These are phyloP conservation scores for Camellia granthamiana DNA, from an alignment of 148 eudicot genomes.

Conservation along the genomic window DNA sequence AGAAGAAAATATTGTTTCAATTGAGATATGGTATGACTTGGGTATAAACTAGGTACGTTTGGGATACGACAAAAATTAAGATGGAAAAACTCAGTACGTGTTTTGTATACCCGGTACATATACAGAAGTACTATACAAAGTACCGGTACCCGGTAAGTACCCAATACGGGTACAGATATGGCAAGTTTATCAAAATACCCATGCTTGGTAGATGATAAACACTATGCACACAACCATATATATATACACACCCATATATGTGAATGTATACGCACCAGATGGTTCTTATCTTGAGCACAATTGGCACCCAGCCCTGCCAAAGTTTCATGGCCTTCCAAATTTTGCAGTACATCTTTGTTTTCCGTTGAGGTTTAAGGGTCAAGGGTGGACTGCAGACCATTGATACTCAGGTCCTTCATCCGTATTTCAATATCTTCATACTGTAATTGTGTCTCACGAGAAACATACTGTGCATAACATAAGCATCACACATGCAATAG, in stretches of 20 bases:
- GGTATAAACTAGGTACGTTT: too few relatives aligned
- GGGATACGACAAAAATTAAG: too few relatives aligned
- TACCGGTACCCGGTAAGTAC: too few relatives aligned
- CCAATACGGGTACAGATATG: too few relatives aligned
- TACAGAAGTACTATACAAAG: too few relatives aligned
- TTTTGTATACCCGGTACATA: too few relatives aligned
- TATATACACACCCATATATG: neutral
- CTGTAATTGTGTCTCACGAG: slow-evolving; percentile 16
- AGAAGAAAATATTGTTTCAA: too few relatives aligned
- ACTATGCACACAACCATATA: neutral
- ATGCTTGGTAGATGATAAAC: neutral
- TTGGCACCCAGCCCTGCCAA: slow-evolving; percentile 13
- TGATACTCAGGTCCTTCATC: slow-evolving; percentile 13
- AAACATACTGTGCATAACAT: slow-evolving; percentile 25
- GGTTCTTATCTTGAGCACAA: slow-evolving; percentile 14
- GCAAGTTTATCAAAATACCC: too few relatives aligned
- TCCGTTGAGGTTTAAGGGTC: slow-evolving; percentile 14
- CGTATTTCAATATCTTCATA: slow-evolving; percentile 24
- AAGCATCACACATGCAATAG: slow-evolving; percentile 2
- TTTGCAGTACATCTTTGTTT: slow-evolving; percentile 15
- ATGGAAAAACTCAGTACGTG: too few relatives aligned
- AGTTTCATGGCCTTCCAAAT: slow-evolving; percentile 21
- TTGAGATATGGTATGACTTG: too few relatives aligned
- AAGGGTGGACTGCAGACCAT: slow-evolving; percentile 1
- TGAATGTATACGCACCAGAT: slow-evolving; percentile 15